Evolutionary conservation across 2,329 filamentous ascomycete species (phyloP).

Genomic region (Arthrobotrys entomopaga): DNA sequence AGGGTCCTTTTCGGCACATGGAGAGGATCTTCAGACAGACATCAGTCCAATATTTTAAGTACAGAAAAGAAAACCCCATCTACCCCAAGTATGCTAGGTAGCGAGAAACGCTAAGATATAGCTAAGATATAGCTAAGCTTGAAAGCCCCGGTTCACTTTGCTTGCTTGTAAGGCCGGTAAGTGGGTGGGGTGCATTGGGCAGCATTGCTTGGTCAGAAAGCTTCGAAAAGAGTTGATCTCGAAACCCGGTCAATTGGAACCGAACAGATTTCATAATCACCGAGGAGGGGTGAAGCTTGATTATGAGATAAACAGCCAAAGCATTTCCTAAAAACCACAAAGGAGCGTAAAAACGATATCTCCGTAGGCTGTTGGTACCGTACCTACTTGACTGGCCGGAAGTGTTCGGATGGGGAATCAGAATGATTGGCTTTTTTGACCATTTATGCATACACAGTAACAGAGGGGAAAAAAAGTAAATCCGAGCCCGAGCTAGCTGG

Average conservation of each 20-base stretch:
- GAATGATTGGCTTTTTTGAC: conserved; percentile 13
- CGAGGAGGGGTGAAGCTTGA: not conserved
- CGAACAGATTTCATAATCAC: conserved; percentile 20
- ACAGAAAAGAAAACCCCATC: too few species aligned
- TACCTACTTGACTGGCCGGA: conserved; percentile 24
- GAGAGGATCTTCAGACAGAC: conserved; percentile 25
- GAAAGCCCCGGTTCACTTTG: too few species aligned
- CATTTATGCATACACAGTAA: conserved; percentile 2
- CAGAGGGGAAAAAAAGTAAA: too few species aligned
- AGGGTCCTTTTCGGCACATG: conserved; percentile 47
- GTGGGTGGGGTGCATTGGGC: not conserved
- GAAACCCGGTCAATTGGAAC: not conserved
- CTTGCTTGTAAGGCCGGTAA: not conserved
- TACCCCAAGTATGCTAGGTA: too few species aligned
- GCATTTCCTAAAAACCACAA: not conserved
- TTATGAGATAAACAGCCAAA: not conserved
- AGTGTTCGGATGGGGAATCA: conserved; percentile 48
- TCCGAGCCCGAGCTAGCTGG: not conserved
- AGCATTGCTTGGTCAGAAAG: not conserved
- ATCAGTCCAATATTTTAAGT: too few species aligned
- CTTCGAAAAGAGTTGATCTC: too few species aligned
- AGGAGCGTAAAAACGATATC: conserved; percentile 31
- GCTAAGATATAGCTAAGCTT: too few species aligned
- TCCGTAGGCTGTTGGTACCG: not conserved
- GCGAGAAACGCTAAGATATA: too few species aligned